Evolutionary conservation across 495 filamentous ascomycete genomes (phyloP).

Genomic region (Aspergillus kassunensis): DNA sequence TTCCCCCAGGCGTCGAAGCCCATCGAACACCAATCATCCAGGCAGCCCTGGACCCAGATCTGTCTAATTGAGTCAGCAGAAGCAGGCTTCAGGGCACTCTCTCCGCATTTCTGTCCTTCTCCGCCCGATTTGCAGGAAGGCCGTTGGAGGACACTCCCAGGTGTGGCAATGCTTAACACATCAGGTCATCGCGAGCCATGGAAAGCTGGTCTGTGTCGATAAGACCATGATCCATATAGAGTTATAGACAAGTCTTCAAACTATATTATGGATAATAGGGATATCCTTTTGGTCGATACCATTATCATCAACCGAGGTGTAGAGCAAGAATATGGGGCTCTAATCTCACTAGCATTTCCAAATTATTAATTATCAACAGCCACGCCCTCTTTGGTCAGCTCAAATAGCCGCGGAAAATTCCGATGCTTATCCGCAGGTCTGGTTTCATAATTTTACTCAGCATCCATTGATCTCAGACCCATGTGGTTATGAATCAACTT

Average conservation of each 20-base stretch:
- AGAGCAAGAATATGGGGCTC: background rate
- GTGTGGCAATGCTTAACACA: slow-evolving; percentile 1
- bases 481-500: too few relatives aligned
- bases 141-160: background rate
- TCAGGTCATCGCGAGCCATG: slow-evolving; percentile 8
- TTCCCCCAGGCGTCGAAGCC: slow-evolving; percentile 14
- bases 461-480: background rate
- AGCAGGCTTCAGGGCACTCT: background rate
- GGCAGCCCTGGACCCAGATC: slow-evolving; percentile 19
- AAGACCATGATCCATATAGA: too few relatives aligned
- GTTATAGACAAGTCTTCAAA: too few relatives aligned
- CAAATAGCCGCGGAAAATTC: background rate
- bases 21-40: slow-evolving; percentile 22
- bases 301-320: slow-evolving; percentile 1
- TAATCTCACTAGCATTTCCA: background rate
- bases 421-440: background rate
- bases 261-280: too few relatives aligned
- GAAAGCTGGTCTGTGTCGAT: background rate
- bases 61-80: slow-evolving; percentile 22
- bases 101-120: slow-evolving; percentile 7
- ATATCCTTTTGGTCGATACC: background rate
- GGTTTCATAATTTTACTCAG: slow-evolving; percentile 2
- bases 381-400: slow-evolving; percentile 11
- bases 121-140: background rate
- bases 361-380: slow-evolving; percentile 18